These are phyloP conservation scores for Zygosaccharomyces pseudobailii DNA, from an alignment of 1,139 yeast species.

Conservation along the genomic window DNA sequence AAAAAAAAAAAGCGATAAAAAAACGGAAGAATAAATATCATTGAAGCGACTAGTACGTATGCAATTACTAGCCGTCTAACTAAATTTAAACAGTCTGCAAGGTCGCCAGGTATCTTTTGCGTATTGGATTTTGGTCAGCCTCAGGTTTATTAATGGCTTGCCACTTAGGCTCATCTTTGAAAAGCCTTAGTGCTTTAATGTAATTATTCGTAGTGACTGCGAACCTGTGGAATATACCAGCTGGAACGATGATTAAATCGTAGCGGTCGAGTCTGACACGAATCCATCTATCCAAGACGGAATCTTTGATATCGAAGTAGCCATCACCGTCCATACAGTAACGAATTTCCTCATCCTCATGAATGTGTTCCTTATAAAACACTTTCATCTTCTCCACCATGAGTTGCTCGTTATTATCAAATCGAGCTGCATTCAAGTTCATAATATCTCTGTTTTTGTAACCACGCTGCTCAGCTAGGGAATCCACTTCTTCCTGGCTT, in stretches of 20 bases:
- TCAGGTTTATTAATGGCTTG: constrained; percentile 72
- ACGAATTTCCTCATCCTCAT: constrained; percentile 95
- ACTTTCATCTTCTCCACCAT: constrained; percentile 60
- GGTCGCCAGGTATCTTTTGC: constrained; percentile 40
- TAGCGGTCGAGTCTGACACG: constrained; percentile 59
- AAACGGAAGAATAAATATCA: neutral
- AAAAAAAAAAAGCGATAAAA: neutral
- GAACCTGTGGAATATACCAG: constrained; percentile 91
- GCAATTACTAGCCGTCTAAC: too few relatives aligned
- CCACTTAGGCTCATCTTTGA: constrained; percentile 97
- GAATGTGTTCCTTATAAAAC: constrained; percentile 85
- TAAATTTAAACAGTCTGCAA: constrained; percentile 12
- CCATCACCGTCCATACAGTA: constrained; percentile 89
- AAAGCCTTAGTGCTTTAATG: constrained; percentile 75
- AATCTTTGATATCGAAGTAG: constrained; percentile 78
- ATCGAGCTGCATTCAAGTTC: constrained; percentile 52
- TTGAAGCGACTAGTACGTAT: too few relatives aligned
- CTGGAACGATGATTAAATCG: constrained; percentile 75
- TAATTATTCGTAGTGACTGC: constrained; percentile 61
- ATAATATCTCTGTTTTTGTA: constrained; percentile 81
- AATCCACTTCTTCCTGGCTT: constrained; percentile 54
- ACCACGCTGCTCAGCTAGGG: constrained; percentile 59
- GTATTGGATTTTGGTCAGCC: constrained; percentile 39
- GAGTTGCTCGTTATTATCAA: constrained; percentile 58
- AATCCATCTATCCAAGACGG: constrained; percentile 65